These are phyloP conservation scores for Cystofilobasidium bisporidii DNA, from an alignment of 768 basidiomycete species.

Conservation along the genomic window DNA sequence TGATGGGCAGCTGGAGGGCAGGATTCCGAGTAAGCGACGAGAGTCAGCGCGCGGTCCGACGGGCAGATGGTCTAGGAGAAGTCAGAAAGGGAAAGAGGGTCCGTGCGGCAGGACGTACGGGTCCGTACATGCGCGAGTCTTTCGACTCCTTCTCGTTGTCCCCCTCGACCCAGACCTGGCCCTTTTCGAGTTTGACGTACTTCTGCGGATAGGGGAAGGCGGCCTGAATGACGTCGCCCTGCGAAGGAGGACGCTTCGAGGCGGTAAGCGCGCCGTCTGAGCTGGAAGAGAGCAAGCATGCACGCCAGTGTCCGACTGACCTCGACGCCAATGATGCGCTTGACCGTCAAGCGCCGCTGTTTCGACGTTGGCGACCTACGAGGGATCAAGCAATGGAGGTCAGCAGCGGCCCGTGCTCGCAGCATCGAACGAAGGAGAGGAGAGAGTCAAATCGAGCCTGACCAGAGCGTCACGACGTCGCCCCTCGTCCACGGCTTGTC, in stretches of 20 bases:
- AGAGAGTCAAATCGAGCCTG: neutral
- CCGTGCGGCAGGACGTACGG: constrained; percentile 4
- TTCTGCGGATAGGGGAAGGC: constrained; percentile 5
- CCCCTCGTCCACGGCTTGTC: constrained; percentile 20
- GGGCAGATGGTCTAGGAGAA: too few species aligned
- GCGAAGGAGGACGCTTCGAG: neutral
- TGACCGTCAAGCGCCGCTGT: constrained; percentile 20
- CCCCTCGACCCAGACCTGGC: constrained; percentile 27
- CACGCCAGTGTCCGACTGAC: neutral
- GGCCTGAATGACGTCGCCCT: constrained; percentile 23
- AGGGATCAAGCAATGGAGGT: neutral
- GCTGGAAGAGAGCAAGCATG: too few species aligned
- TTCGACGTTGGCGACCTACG: constrained; percentile 24
- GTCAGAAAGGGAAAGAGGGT: neutral
- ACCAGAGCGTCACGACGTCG: constrained; percentile 27
- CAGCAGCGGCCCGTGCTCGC: neutral
- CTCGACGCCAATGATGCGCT: constrained; percentile 22
- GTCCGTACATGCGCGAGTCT: constrained; percentile 26
- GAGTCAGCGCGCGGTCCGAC: neutral
- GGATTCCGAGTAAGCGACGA: neutral
- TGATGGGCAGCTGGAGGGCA: constrained; percentile 6
- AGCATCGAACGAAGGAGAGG: neutral
- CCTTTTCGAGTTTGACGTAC: constrained; percentile 19
- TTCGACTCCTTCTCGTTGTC: constrained; percentile 21
- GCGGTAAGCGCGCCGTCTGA: neutral